phyloP scores from a whole-genome alignment of 345 rosid species.

The Citrus glauca region DNA sequence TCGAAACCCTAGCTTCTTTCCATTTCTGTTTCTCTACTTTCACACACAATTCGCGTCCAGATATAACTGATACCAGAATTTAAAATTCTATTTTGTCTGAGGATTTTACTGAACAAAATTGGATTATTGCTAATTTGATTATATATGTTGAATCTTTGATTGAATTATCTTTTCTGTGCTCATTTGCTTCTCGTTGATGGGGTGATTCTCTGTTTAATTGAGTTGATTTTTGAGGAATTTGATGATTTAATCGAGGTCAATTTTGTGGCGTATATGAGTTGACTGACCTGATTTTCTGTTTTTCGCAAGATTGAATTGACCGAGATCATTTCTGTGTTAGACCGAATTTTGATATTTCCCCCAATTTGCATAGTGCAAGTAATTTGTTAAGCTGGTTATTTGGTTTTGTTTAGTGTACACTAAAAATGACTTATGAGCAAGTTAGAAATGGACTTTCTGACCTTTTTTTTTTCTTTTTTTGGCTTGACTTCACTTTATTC shows the following conservation, averaged over 20 bases:
- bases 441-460: background rate
- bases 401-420: background rate
- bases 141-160: background rate
- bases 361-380: background rate
- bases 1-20: slow-evolving; percentile 6
- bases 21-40: slow-evolving; percentile 1
- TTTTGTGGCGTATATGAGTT: background rate
- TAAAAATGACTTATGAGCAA: background rate
- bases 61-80: background rate
- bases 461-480: background rate
- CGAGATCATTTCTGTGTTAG: background rate
- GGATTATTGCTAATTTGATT: background rate
- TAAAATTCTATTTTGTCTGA: background rate
- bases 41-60: background rate
- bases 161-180: background rate
- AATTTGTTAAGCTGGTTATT: background rate
- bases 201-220: background rate
- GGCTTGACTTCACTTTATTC: background rate
- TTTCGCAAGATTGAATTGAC: background rate
- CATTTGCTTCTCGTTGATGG: background rate
- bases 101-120: background rate
- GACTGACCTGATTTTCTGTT: slow-evolving; percentile 4
- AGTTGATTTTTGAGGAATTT: background rate
- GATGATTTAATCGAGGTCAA: background rate
- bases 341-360: background rate